phyloP scores from a whole-genome alignment of 1,139 yeast genomes.

The Taphrina communis region DNA sequence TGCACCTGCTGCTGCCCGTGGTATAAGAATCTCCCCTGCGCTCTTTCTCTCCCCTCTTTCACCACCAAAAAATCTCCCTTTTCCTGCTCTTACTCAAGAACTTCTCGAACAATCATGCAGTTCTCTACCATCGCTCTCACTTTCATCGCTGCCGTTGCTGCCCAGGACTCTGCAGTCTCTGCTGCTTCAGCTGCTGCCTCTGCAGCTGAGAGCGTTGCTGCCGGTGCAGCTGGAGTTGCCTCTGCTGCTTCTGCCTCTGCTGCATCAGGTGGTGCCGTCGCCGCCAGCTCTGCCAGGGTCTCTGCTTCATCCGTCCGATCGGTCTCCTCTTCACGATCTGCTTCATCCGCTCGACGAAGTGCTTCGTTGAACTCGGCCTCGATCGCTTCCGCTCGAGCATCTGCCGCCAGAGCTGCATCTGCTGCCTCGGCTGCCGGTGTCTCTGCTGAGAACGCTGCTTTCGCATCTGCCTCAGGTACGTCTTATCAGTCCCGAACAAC shows the following conservation, averaged over 20 bases:
- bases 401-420: slow-evolving; percentile 19
- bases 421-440: slow-evolving; percentile 22
- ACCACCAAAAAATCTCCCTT: not conserved
- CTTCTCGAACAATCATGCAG: slow-evolving; percentile 22
- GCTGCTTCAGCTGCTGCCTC: slow-evolving; percentile 19
- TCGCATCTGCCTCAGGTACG: slow-evolving; percentile 35
- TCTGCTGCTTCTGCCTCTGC: slow-evolving; percentile 28
- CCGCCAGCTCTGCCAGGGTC: slow-evolving; percentile 10
- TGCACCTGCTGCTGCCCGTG: not conserved
- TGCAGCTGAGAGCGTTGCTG: slow-evolving; percentile 1
- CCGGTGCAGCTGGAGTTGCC: slow-evolving; percentile 17
- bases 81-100: not conserved
- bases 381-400: slow-evolving; percentile 24
- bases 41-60: not conserved
- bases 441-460: slow-evolving; percentile 21
- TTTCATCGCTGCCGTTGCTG: slow-evolving; percentile 36
- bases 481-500: not conserved
- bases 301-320: slow-evolving; percentile 9
- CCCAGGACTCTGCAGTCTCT: slow-evolving; percentile 31
- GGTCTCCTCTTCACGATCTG: slow-evolving; percentile 14
- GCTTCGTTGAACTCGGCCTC: slow-evolving; percentile 34
- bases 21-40: slow-evolving; percentile 23
- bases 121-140: slow-evolving; percentile 36
- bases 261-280: slow-evolving; percentile 13
- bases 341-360: slow-evolving; percentile 25